Conservation (phyloP, 495 filamentous ascomycete species). For the Penicillium alfredii region DNA sequence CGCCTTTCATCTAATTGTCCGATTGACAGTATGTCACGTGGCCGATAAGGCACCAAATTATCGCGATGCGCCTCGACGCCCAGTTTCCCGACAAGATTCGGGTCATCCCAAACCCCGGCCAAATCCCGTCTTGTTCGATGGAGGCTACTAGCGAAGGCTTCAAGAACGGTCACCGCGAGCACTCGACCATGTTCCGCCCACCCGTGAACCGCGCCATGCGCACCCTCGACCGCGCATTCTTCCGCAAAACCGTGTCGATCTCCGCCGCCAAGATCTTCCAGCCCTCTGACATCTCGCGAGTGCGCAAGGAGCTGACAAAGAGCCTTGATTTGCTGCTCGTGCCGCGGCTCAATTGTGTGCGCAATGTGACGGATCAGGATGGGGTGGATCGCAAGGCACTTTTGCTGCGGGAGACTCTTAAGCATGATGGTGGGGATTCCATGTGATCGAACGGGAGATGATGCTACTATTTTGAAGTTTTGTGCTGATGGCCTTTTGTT, state of each 20-base stretch:
- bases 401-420: conserved; percentile 65
- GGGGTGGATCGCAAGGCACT: conserved; percentile 60
- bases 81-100: no score
- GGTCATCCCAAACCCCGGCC: no score
- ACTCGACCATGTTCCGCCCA: conserved; percentile 63
- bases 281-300: conserved; percentile 59
- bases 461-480: conserved; percentile 39
- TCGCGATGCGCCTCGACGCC: conserved; percentile 13
- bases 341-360: conserved; percentile 51
- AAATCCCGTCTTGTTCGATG: conserved; percentile 24
- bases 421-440: conserved; percentile 51
- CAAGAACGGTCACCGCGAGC: conserved; percentile 22
- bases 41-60: conserved; percentile 18
- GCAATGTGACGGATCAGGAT: conserved; percentile 45
- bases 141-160: conserved; percentile 15
- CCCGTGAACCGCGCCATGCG: conserved; percentile 77
- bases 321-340: conserved; percentile 56
- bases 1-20: conserved; percentile 41
- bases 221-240: conserved; percentile 75
- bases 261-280: conserved; percentile 76
- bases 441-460: conserved; percentile 10
- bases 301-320: conserved; percentile 53
- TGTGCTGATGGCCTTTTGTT: conserved; percentile 11
- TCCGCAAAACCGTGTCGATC: conserved; percentile 65
- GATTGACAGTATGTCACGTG: conserved; percentile 12